Percentiles rank a stretch among this genome's conserved stretches.
These are phyloP conservation scores for Sporothrix globosa DNA, from an alignment of 2,329 filamentous ascomycete genomes.

Conservation along the genomic window DNA sequence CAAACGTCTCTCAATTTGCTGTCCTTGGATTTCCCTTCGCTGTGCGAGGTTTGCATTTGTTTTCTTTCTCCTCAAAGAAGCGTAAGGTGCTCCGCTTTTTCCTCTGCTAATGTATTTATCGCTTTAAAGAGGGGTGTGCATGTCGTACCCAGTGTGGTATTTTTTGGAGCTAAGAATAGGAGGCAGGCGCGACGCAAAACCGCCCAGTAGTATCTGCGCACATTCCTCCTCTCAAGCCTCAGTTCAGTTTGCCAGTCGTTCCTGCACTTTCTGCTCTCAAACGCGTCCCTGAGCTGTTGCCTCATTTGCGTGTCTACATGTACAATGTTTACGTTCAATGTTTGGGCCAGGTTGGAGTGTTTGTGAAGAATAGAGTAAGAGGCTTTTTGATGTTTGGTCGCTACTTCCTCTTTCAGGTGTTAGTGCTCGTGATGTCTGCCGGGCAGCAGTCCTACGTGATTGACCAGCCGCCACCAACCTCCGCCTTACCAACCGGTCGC, in stretches of 20 bases:
- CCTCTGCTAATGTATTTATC: slow-evolving; percentile 16
- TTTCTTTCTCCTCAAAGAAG: slow-evolving; percentile 28
- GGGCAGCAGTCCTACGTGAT: not conserved
- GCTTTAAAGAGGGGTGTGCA: slow-evolving; percentile 21
- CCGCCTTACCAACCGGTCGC: slow-evolving; percentile 31
- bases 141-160: not conserved
- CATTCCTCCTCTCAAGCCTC: slow-evolving; percentile 25
- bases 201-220: not conserved
- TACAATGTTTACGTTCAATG: not conserved
- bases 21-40: not conserved
- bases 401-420: slow-evolving; percentile 33
- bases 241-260: slow-evolving; percentile 11
- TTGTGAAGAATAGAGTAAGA: not conserved
- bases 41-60: slow-evolving; percentile 24
- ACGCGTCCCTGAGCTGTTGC: not conserved
- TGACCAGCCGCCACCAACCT: slow-evolving; percentile 36
- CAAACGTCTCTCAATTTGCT: slow-evolving; percentile 1
- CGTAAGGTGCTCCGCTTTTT: slow-evolving; percentile 23
- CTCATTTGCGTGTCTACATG: slow-evolving; percentile 12
- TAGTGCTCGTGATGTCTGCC: slow-evolving; percentile 22
- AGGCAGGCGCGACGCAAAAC: slow-evolving; percentile 29
- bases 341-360: not conserved
- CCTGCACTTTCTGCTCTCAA: slow-evolving; percentile 25
- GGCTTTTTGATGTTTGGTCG: not conserved
- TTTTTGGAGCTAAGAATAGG: slow-evolving; percentile 29